These are phyloP conservation scores for Microsporum canis DNA, from an alignment of 2,329 filamentous ascomycete genomes.

Conservation along the genomic window DNA sequence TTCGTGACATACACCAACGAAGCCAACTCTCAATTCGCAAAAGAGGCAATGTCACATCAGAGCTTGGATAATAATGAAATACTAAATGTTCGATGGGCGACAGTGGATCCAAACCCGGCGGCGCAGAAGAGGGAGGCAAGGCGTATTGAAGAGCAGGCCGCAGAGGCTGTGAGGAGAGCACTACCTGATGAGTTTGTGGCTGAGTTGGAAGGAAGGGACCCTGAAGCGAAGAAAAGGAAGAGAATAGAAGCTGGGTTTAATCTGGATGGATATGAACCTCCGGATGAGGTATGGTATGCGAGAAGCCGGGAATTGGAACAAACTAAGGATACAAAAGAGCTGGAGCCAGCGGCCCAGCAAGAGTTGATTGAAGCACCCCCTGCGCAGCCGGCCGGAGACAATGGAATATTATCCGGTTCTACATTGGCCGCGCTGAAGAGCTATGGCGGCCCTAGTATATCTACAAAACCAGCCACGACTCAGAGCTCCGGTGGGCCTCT, in stretches of 20 bases:
- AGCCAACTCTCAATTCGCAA: slow-evolving; percentile 79
- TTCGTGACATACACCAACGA: slow-evolving; percentile 94
- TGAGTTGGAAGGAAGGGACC: slow-evolving; percentile 84
- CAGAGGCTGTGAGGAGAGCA: slow-evolving; percentile 79
- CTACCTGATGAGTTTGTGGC: slow-evolving; percentile 83
- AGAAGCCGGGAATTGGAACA: slow-evolving; percentile 60
- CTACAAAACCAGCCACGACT: slow-evolving; percentile 34
- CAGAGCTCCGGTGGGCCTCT: slow-evolving; percentile 51
- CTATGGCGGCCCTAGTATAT: slow-evolving; percentile 33
- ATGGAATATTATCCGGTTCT: slow-evolving; percentile 67
- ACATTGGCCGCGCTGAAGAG: slow-evolving; percentile 68
- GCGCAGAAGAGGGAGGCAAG: slow-evolving; percentile 84
- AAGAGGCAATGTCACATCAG: slow-evolving; percentile 94
- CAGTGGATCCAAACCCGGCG: slow-evolving; percentile 88
- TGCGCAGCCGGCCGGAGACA: slow-evolving; percentile 26
- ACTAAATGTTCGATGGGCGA: slow-evolving; percentile 93
- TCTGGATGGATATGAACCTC: slow-evolving; percentile 81
- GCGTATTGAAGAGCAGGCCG: slow-evolving; percentile 87
- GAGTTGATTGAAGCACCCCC: slow-evolving; percentile 37
- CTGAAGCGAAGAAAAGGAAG: slow-evolving; percentile 73
- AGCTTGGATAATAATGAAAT: slow-evolving; percentile 83
- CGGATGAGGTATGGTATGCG: slow-evolving; percentile 87
- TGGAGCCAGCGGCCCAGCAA: slow-evolving; percentile 39
- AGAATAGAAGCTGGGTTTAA: slow-evolving; percentile 85
- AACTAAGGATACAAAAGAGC: slow-evolving; percentile 48